Percentiles rank a stretch among this genome's conserved stretches.
Evolutionary conservation across 2,329 filamentous ascomycete genomes (phyloP).

Genomic region (Microsporum audouinii): DNA sequence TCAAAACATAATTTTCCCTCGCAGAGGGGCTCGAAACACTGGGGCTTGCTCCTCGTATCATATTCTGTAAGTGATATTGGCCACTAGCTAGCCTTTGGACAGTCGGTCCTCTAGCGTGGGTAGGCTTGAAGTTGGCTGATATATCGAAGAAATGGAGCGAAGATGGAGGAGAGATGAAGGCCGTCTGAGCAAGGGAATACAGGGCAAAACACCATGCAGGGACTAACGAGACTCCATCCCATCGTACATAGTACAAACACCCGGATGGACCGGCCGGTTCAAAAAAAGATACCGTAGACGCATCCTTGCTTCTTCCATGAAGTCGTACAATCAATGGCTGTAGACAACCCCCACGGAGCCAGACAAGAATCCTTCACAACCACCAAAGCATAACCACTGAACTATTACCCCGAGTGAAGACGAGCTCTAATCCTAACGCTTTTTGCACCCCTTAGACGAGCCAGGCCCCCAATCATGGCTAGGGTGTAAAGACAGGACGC

Average conservation of each 20-base stretch:
- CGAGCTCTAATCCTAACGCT: background rate
- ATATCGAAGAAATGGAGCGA: background rate
- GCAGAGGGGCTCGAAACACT: background rate
- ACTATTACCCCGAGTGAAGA: background rate
- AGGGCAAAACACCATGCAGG: background rate
- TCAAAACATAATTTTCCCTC: background rate
- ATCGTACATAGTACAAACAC: background rate
- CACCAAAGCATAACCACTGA: background rate
- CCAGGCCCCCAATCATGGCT: background rate
- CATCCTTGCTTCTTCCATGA: background rate
- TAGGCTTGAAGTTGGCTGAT: background rate
- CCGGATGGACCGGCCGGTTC: background rate
- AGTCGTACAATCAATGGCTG: background rate
- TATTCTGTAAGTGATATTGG: background rate
- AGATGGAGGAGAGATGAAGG: no score
- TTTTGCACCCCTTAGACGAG: background rate
- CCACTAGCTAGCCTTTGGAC: background rate
- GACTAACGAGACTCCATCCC: background rate
- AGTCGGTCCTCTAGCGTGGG: background rate
- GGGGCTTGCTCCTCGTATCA: background rate
- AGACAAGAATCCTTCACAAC: background rate
- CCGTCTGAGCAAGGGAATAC: no score
- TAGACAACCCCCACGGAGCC: background rate
- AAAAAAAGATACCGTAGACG: background rate
- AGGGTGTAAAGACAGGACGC: background rate